Evolutionary conservation across 768 basidiomycete species (phyloP).

Genomic region (Amanita rimosa): DNA sequence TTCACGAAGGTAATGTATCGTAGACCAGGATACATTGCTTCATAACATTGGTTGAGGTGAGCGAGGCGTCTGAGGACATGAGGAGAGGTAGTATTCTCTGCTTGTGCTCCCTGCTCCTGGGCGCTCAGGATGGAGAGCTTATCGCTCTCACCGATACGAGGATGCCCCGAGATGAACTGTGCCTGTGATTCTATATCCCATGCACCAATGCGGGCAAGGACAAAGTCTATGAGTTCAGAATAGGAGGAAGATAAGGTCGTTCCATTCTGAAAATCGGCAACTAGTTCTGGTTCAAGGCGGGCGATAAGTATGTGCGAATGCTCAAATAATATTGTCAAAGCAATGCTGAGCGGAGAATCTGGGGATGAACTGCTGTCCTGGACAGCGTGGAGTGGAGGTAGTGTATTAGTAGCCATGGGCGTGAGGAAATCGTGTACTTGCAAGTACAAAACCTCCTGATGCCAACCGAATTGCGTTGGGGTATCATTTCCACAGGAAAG

Average conservation of each 20-base stretch:
- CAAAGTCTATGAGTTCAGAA: conserved; percentile 41
- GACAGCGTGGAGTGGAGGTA: conserved; percentile 26
- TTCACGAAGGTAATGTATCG: conserved; percentile 92
- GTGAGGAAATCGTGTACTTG: too few relatives aligned
- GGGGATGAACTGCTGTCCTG: conserved; percentile 19
- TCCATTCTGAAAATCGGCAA: conserved; percentile 15
- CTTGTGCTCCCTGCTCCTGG: conserved; percentile 60
- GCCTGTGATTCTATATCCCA: conserved; percentile 45
- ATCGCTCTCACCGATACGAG: conserved; percentile 77
- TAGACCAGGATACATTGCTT: conserved; percentile 58
- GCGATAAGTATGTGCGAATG: conserved; percentile 45
- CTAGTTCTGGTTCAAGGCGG: conserved; percentile 44
- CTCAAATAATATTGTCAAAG: conserved; percentile 41
- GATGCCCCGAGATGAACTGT: conserved; percentile 73
- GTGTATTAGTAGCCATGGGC: conserved; percentile 14
- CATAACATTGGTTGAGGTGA: conserved; percentile 72
- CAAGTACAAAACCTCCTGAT: not conserved
- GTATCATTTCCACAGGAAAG: conserved; percentile 74
- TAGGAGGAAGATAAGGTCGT: conserved; percentile 30
- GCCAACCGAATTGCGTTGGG: conserved; percentile 51
- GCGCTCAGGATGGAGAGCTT: conserved; percentile 68
- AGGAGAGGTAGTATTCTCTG: conserved; percentile 46
- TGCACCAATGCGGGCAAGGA: conserved; percentile 33
- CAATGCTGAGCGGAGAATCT: conserved; percentile 24
- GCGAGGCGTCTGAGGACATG: conserved; percentile 62